Percentiles rank a stretch among this genome's conserved stretches.
phyloP scores from a whole-genome alignment of 768 basidiomycete species.

The Imleria badia region DNA sequence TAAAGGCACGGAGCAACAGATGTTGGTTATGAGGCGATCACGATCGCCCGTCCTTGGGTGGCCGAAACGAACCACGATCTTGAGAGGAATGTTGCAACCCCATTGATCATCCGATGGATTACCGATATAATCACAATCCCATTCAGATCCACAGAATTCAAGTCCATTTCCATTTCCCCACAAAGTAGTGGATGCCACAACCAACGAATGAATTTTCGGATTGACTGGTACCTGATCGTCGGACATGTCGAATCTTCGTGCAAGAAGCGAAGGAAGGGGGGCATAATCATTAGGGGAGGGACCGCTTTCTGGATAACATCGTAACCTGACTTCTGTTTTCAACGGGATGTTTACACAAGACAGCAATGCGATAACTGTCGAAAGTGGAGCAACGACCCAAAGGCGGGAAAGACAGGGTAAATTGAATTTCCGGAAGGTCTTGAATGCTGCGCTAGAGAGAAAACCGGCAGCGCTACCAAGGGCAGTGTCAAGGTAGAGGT shows the following conservation, averaged over 20 bases:
- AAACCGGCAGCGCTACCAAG: constrained; percentile 16
- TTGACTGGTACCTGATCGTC: no score
- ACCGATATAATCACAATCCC: no score
- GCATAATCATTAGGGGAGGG: no score
- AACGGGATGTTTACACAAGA: constrained; percentile 5
- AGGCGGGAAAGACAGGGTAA: constrained; percentile 9
- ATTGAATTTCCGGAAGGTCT: neutral
- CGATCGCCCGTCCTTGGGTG: neutral
- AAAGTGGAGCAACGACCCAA: neutral
- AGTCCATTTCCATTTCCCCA: no score
- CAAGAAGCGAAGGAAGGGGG: no score
- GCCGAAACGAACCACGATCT: neutral
- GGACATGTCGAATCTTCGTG: no score
- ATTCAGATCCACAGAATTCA: no score
- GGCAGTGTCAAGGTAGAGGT: constrained; percentile 32
- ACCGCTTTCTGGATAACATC: no score
- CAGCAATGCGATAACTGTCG: constrained; percentile 1
- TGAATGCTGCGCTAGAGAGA: neutral
- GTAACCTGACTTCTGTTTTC: neutral
- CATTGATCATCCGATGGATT: no score
- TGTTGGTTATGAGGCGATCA: neutral
- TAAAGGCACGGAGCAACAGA: constrained; percentile 3
- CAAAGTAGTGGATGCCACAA: no score
- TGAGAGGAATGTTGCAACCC: constrained; percentile 1
- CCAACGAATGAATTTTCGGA: no score